Evolutionary conservation across 1,139 yeast genomes (phyloP).

Genomic region (Yamadazyma triangularis): DNA sequence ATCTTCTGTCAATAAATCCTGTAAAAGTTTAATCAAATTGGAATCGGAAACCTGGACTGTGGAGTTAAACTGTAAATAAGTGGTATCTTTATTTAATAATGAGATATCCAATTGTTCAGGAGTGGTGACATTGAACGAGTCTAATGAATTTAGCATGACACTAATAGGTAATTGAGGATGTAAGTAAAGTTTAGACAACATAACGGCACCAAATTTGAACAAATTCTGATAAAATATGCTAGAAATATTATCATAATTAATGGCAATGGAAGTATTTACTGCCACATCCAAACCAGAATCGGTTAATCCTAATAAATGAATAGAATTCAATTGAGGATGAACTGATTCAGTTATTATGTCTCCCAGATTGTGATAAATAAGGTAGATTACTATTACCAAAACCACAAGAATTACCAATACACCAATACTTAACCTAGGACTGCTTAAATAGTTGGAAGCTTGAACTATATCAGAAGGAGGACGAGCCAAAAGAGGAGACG

Average conservation of each 20-base stretch:
- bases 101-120: conserved; percentile 7
- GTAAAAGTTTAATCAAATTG: conserved; percentile 10
- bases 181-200: conserved; percentile 7
- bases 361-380: conserved; percentile 15
- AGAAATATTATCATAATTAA: conserved; percentile 22
- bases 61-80: conserved; percentile 9
- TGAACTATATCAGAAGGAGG: no score
- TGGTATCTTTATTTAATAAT: conserved; percentile 7
- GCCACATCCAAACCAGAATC: conserved; percentile 21
- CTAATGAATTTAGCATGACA: conserved; percentile 9
- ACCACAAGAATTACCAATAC: conserved; percentile 13
- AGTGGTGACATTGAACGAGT: conserved; percentile 11
- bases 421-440: conserved; percentile 12
- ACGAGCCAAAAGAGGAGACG: no score
- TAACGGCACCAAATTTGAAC: conserved; percentile 12
- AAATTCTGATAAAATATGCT: conserved; percentile 17
- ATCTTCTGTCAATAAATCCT: conserved; percentile 11
- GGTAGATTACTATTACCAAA: conserved; percentile 13
- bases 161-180: conserved; percentile 10
- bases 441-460: conserved; percentile 10
- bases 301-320: conserved; percentile 18
- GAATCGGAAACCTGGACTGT: conserved; percentile 10
- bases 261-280: conserved; percentile 19
- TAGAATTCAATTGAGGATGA: conserved; percentile 14
- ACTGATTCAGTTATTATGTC: conserved; percentile 16